phyloP scores from a whole-genome alignment of 257 asterid species.

The Sherardia arvensis region DNA sequence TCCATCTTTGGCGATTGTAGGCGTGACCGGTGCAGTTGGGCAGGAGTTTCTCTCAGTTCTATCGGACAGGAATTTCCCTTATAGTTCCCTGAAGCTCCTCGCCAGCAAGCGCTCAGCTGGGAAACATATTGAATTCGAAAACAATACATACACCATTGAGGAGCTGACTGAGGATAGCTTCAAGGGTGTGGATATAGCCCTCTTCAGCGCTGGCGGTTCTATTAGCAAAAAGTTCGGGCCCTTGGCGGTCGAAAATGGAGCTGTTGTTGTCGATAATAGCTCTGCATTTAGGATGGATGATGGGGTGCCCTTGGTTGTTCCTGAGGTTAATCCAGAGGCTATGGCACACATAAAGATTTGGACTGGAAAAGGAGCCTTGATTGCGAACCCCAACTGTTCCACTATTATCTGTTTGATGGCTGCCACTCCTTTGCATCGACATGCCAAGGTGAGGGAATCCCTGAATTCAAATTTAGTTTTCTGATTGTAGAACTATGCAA shows the following conservation, averaged over 20 bases:
- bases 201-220: conserved; percentile 90
- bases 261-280: conserved; percentile 91
- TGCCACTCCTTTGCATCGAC: conserved; percentile 84
- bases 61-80: conserved; percentile 74
- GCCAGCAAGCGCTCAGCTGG: conserved; percentile 87
- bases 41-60: conserved; percentile 87
- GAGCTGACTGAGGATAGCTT: conserved; percentile 62
- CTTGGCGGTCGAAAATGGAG: conserved; percentile 59
- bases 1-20: conserved; percentile 83
- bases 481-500: too few species aligned
- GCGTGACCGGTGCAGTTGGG: conserved; percentile 94
- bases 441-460: conserved; percentile 68
- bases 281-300: conserved; percentile 94
- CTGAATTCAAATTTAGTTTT: too few species aligned
- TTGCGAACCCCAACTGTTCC: conserved; percentile 92
- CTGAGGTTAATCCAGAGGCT: conserved; percentile 93
- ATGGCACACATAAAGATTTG: conserved; percentile 63
- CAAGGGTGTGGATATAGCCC: conserved; percentile 65
- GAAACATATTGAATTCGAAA: conserved; percentile 39
- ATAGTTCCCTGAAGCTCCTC: conserved; percentile 69
- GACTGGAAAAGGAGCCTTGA: conserved; percentile 66
- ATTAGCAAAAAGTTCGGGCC: conserved; percentile 86
- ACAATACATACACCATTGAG: conserved; percentile 38
- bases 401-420: conserved; percentile 94
- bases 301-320: conserved; percentile 76